phyloP scores from a whole-genome alignment of 768 basidiomycete species.

The Guyanaporus albipodus region DNA sequence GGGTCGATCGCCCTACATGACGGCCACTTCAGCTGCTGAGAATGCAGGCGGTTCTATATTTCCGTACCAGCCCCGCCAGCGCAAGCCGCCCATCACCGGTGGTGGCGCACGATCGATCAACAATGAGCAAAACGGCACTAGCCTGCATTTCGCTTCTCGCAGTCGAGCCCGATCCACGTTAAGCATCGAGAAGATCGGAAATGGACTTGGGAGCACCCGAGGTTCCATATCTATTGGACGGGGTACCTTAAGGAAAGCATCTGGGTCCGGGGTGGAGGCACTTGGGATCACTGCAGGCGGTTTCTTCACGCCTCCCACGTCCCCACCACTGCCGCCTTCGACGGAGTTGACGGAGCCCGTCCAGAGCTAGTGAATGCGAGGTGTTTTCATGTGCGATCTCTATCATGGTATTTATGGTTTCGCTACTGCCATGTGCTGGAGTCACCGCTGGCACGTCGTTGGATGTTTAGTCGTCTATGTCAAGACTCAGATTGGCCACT shows the following conservation, averaged over 20 bases:
- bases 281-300: constrained; percentile 72
- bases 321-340: constrained; percentile 27
- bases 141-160: constrained; percentile 34
- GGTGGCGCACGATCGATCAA: constrained; percentile 34
- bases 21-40: constrained; percentile 27
- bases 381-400: background rate
- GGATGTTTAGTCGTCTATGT: too few relatives aligned
- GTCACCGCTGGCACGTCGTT: too few relatives aligned
- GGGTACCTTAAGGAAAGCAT: constrained; percentile 56
- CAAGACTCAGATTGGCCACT: too few relatives aligned
- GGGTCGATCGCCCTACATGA: constrained; percentile 8
- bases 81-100: constrained; percentile 28
- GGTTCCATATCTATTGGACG: constrained; percentile 67
- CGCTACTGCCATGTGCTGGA: too few relatives aligned
- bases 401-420: background rate
- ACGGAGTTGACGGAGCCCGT: background rate
- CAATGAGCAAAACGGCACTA: constrained; percentile 25
- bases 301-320: constrained; percentile 62
- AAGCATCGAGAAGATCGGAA: constrained; percentile 50
- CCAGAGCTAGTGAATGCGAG: constrained; percentile 1
- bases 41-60: constrained; percentile 5
- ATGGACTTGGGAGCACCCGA: constrained; percentile 34
- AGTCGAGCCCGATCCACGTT: constrained; percentile 53
- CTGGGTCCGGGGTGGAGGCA: constrained; percentile 74
- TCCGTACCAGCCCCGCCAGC: constrained; percentile 41